Base-by-base conservation (phyloP, 495 filamentous ascomycete species). In the Penicillium bovifimosum region DNA sequence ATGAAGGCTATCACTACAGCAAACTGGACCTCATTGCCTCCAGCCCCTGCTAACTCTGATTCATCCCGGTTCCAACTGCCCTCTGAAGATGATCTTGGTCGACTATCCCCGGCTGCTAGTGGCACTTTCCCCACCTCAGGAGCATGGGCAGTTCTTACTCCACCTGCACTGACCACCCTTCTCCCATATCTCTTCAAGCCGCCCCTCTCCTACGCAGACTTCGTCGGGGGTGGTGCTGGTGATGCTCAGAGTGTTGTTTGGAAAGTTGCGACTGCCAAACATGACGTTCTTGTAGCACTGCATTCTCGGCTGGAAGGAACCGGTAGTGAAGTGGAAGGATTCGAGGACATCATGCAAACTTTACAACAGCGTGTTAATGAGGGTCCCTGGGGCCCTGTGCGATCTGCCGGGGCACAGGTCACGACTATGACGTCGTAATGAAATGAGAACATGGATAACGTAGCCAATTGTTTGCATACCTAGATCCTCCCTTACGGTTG, bases 171-270 rank as follows among this genome's bases (percentile, higher is more conserved):
- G 17, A 75, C 74, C 1, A 71, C 72, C 10, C 66, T 84, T 5
- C 61, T 85, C 5, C 81, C 81, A 0, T 85, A 79, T 59, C 70
- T 86, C 2, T 77, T 86, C 48, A 76, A 76, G 40, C 80, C 80
- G 11, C 75, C 83, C 10, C 74, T 79, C 24, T 76, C 74, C 2
- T 83, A 80, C 40, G 71, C 76, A 17, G 81, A 80, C 29, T 75
- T 83, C 39, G 80, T 83, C 0, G 78, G 80, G 11, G 81, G 81
- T 20, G 76, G 77, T 16, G 72, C 75, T 3, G 80, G 79, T 1
- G 81, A 84, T 52, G 63, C 76, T 10, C 79, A 85, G 53, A 79
- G 72, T 56, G 72, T 76, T 0, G 78, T 81, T 6, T 86, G 81
- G 71, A 74, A 78, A 53, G 69, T 86, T 36, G 82, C 80, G 5